phyloP scores from a whole-genome alignment of 495 filamentous ascomycete species.

The Aspergillus funiculosus region DNA sequence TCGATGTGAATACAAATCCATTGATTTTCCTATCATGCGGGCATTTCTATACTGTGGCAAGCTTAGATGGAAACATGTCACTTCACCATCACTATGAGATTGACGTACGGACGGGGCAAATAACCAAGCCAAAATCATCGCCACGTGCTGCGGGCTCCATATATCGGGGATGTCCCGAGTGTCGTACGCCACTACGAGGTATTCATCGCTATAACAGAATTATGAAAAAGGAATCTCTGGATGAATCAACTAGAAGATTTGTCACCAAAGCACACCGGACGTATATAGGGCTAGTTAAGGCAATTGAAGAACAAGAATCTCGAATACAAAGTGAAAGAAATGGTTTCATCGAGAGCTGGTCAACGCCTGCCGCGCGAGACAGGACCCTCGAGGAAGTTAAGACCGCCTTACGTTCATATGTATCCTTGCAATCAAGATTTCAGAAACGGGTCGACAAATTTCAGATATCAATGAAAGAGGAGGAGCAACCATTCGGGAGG shows the following conservation, averaged over 20 bases:
- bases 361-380: background rate
- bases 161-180: constrained; percentile 12
- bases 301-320: background rate
- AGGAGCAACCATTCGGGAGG: constrained; percentile 56
- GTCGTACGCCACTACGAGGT: constrained; percentile 12
- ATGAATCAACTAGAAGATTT: constrained; percentile 17
- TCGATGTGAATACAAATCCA: constrained; percentile 50
- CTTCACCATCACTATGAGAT: constrained; percentile 48
- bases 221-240: constrained; percentile 8
- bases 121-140: background rate
- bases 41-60: constrained; percentile 53
- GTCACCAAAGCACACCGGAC: background rate
- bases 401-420: background rate
- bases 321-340: background rate
- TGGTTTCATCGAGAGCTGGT: background rate
- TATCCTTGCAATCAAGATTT: background rate
- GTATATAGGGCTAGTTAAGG: background rate
- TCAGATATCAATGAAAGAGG: background rate
- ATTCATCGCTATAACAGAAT: constrained; percentile 16
- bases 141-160: background rate
- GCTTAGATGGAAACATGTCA: constrained; percentile 55
- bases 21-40: constrained; percentile 55
- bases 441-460: constrained; percentile 2
- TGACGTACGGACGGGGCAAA: background rate
- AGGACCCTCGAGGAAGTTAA: background rate